A percentile compares a stretch with the other conserved stretches of the same genome.
phyloP scores from a whole-genome alignment of 768 basidiomycete genomes.

The Mycena galericulata region DNA sequence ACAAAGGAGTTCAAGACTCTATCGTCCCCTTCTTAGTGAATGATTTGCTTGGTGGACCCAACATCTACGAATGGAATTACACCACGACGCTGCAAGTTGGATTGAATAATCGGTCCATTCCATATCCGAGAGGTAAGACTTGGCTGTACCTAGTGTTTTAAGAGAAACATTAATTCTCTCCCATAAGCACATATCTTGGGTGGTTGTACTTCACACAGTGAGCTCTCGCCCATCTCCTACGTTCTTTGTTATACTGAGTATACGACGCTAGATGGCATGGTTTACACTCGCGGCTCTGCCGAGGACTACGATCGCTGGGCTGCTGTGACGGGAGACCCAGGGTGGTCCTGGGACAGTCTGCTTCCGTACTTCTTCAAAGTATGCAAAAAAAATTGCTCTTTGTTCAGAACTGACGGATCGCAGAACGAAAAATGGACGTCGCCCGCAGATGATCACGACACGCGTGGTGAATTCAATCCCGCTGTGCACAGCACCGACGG shows the following conservation, averaged over 20 bases:
- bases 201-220: constrained; percentile 13
- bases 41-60: constrained; percentile 3
- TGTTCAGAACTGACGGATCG: neutral
- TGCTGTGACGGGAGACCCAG: constrained; percentile 38
- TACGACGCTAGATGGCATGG: constrained; percentile 1
- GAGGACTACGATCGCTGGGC: constrained; percentile 45
- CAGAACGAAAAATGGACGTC: constrained; percentile 44
- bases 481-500: constrained; percentile 42
- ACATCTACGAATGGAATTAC: constrained; percentile 42
- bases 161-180: neutral
- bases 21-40: constrained; percentile 28
- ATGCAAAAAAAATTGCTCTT: neutral
- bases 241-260: neutral
- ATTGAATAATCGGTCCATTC: constrained; percentile 33
- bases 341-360: constrained; percentile 46
- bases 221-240: neutral
- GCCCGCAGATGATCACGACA: constrained; percentile 46
- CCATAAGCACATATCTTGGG: neutral
- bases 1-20: constrained; percentile 27
- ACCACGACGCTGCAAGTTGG: constrained; percentile 37
- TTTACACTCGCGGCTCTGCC: constrained; percentile 41
- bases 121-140: constrained; percentile 35
- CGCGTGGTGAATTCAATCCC: constrained; percentile 43
- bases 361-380: constrained; percentile 42
- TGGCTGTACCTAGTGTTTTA: neutral